These are phyloP conservation scores for Apiospora saccharicola DNA, from an alignment of 2,329 filamentous ascomycete species.

Conservation along the genomic window DNA sequence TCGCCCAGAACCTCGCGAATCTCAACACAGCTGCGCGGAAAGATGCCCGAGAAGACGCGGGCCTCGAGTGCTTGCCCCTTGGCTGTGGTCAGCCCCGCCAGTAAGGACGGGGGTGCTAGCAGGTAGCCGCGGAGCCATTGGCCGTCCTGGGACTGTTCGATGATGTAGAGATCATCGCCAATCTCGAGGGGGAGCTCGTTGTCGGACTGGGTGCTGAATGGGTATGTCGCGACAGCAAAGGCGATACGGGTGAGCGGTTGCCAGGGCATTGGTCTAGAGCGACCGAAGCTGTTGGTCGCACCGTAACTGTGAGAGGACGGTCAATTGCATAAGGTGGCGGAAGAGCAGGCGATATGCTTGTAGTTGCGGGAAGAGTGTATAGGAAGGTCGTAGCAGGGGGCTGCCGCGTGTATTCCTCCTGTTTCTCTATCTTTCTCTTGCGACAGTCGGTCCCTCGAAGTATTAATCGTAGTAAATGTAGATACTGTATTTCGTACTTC, in stretches of 20 bases:
- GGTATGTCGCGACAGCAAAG: constrained; percentile 95
- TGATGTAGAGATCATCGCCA: constrained; percentile 98
- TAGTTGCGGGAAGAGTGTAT: neutral
- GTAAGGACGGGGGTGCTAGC: constrained; percentile 89
- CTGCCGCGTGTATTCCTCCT: neutral
- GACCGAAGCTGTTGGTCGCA: constrained; percentile 21
- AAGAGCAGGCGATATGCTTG: constrained; percentile 10
- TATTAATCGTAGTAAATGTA: neutral
- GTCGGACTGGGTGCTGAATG: constrained; percentile 85
- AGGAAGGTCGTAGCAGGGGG: constrained; percentile 2
- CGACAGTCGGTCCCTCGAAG: neutral
- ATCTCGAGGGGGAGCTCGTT: constrained; percentile 96
- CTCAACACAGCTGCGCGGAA: constrained; percentile 93
- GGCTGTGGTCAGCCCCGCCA: constrained; percentile 88
- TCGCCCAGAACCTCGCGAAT: constrained; percentile 91
- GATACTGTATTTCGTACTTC: neutral
- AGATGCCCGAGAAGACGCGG: constrained; percentile 97
- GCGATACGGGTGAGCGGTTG: constrained; percentile 95
- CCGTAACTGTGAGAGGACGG: constrained; percentile 22
- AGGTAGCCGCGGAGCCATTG: constrained; percentile 96
- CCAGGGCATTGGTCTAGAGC: constrained; percentile 81
- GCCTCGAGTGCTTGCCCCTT: constrained; percentile 95
- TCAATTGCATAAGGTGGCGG: constrained; percentile 22
- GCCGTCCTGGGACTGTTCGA: constrained; percentile 91
- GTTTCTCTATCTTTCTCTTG: neutral